Base-by-base conservation (phyloP, 371 early-diverging fungal species). In the Rhizopus stolonifer region DNA sequence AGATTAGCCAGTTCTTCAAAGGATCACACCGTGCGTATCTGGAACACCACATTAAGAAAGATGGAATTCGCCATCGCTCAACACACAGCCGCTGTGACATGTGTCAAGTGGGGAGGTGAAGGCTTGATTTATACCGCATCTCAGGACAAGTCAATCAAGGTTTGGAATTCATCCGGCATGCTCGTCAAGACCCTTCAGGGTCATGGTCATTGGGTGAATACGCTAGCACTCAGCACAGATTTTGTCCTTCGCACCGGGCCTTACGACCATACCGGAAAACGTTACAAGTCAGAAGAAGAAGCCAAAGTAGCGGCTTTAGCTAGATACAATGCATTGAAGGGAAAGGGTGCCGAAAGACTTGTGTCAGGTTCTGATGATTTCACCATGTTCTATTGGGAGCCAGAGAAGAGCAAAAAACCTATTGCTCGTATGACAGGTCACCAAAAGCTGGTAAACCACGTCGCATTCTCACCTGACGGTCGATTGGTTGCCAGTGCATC, bases 341-440 rank as follows among this genome's bases (percentile, higher is more conserved):
- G 84, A 11, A 64, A 77, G 26, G 79, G 81, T 24, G 76, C 86
- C 3, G 98, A 95, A 67, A 75, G 94, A 18, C 67, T 98, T 15
- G 93, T 94, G 5, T 92, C 95, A 5, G 92, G 95, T 18, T 95
- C 95, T 15, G 98, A 98, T 67, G 98, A 98, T 70, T 96, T 93
- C 60, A 98, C 98, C 52, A 85, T 98, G 86, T 93, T 90, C 59
- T 74, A 94, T 51, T 98, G 98, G 98, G 90, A 92, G 44, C 94
- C 93, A 10, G 77, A 79, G 10, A 77, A 74, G 31, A 84, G 80
- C 66, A 93, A 88, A 63, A 94, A 95, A 69, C 89, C 94, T 1
- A 65, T 95, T 6, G 84, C 90, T 58, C 81, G 96, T 23, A 81
- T 97, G 88, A 92, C 91, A 13, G 86, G 67, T 46, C 99, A 99